Conservation (phyloP, 139 green algal genomes). For the Chlamydomonas sp. region DNA sequence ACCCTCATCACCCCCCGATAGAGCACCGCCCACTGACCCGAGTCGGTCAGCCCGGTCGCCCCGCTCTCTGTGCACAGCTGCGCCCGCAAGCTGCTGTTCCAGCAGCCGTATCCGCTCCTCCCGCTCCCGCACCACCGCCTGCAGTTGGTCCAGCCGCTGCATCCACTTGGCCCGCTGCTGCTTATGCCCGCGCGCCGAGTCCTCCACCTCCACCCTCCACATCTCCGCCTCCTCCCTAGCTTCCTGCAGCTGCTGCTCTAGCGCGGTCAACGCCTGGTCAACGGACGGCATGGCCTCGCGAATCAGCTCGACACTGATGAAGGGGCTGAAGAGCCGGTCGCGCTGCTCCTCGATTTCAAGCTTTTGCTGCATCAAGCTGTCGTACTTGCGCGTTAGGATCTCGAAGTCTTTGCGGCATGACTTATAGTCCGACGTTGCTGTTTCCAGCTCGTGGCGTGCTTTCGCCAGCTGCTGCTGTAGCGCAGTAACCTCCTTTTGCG, state of each 20-base stretch:
- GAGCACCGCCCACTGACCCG: too few species aligned
- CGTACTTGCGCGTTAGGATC: slow-evolving; percentile 10
- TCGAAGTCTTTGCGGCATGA: slow-evolving; percentile 11
- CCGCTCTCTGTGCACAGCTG: not conserved
- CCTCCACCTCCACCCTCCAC: not conserved
- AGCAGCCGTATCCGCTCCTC: not conserved
- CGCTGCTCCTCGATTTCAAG: slow-evolving; percentile 20
- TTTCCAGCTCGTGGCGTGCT: not conserved
- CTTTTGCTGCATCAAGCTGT: slow-evolving; percentile 30
- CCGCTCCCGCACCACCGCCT: not conserved
- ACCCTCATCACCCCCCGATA: too few species aligned
- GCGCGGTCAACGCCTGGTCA: not conserved
- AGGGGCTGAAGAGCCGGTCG: not conserved
- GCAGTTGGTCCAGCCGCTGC: not conserved
- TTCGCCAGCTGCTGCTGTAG: not conserved
- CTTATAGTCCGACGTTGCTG: not conserved
- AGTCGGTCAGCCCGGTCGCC: too few species aligned
- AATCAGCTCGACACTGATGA: not conserved
- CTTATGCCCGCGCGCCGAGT: slow-evolving; percentile 2
- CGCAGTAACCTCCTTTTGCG: not conserved
- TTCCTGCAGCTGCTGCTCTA: slow-evolving; percentile 5
- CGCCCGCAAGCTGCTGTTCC: not conserved
- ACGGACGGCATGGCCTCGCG: slow-evolving; percentile 12
- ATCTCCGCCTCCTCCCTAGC: not conserved
- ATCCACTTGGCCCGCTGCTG: slow-evolving; percentile 21